Evolutionary conservation across 2,329 filamentous ascomycete species (phyloP), one percentile per base, ranked within the genome.

Genomic region (Colletotrichum gloeosporioides): DNA sequence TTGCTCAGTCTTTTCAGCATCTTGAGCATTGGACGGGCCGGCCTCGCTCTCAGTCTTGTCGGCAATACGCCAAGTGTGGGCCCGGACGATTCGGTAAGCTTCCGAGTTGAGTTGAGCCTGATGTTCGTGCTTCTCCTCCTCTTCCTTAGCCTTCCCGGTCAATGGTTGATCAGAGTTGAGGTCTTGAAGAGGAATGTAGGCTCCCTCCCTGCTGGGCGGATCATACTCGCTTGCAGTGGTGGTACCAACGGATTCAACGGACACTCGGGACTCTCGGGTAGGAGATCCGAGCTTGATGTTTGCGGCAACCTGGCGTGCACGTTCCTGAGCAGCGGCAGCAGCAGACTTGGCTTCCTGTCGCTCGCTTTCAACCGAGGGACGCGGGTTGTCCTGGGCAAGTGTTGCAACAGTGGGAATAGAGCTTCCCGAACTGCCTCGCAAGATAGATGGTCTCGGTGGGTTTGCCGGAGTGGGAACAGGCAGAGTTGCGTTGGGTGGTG

Each of bases 271-370:
- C 32, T 79, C 80, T 3, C 84, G 83, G 10, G 80, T 80, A 4
- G 84, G 86, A 34, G 84, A 84, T 39, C 85, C 83, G 9, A 81
- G 80, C 29, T 82, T 80, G 36, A 88, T 81, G 32, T 82, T 86
- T 31, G 84, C 86, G 4, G 86, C 87, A 39, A 89, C 82, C 73
- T 85, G 81, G 65, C 84, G 83, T 4, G 86, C 87, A 64, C 87
- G 84, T 73, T 85, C 85, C 70, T 86, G 87, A 3, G 87, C 87
- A 25, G 85, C 86, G n/a, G 84, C 83, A 8, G 86, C 86, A 25
- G 86, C 82, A 62, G 80, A 78, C 13, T 73, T 76, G 32, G 74
- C 64, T 8, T 76, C 74, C 36, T 73, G 74, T 22, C 74, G 74
- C 59, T 82, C 83, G 44, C 82, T 80, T 3, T 80, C 74, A 13